These are phyloP conservation scores for Colletotrichum siamense DNA, from an alignment of 2,329 filamentous ascomycete genomes.

Conservation along the genomic window DNA sequence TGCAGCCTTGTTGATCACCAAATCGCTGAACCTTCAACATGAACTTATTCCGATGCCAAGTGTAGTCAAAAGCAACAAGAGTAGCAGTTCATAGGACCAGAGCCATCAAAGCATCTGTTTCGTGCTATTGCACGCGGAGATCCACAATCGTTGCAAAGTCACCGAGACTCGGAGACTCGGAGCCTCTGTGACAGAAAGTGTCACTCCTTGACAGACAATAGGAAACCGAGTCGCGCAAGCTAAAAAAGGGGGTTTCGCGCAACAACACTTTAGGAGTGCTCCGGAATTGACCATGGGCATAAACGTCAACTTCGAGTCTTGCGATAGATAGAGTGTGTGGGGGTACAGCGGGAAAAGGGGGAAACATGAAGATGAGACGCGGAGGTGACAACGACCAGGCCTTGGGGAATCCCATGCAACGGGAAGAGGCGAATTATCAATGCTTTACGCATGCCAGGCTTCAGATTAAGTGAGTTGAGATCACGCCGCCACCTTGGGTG, in stretches of 20 bases:
- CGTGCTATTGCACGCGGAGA: neutral
- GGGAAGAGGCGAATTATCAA: neutral
- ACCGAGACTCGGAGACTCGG: neutral
- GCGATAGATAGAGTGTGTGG: neutral
- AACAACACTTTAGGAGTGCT: neutral
- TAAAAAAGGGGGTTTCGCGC: neutral
- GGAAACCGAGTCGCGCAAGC: neutral
- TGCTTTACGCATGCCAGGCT: constrained; percentile 40
- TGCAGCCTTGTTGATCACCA: neutral
- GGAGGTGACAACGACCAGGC: neutral
- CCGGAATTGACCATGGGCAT: neutral
- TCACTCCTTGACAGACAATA: neutral
- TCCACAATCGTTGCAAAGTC: neutral
- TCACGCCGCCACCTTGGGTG: constrained; percentile 56
- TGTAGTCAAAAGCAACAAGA: neutral
- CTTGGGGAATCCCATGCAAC: neutral
- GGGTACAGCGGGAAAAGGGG: neutral
- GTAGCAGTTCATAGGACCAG: neutral
- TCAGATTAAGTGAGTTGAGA: constrained; percentile 67
- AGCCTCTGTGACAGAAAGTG: neutral
- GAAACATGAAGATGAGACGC: constrained; percentile 17
- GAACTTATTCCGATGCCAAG: neutral
- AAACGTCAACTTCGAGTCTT: neutral
- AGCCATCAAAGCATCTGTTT: neutral
- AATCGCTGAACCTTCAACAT: neutral